A percentile compares a stretch with the other conserved stretches of the same genome.
phyloP scores from a whole-genome alignment of 2,329 filamentous ascomycete species.

The Ophiostoma tasmaniense region DNA sequence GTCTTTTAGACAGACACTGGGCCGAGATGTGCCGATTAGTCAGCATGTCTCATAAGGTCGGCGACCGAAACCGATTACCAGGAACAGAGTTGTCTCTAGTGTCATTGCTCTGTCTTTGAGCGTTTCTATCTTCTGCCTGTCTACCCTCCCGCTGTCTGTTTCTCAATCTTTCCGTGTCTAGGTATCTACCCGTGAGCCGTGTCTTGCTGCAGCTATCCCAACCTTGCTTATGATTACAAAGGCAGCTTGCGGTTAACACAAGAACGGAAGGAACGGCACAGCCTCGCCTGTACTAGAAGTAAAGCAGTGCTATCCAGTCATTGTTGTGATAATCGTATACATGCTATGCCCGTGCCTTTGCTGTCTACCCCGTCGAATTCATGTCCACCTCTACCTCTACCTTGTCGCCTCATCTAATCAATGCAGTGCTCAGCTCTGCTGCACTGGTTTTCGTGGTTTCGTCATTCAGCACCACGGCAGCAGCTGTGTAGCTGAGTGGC shows the following conservation, averaged over 20 bases:
- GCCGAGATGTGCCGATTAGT: neutral
- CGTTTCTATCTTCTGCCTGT: neutral
- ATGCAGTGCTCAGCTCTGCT: neutral
- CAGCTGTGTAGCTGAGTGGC: slow-evolving; percentile 1
- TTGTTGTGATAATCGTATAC: neutral
- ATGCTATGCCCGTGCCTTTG: neutral
- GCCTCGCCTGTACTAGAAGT: neutral
- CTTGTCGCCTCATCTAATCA: too few relatives aligned
- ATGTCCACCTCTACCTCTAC: too few relatives aligned
- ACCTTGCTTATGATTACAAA: neutral
- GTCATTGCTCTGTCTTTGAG: neutral
- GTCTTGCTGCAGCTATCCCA: neutral
- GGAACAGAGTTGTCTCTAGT: neutral
- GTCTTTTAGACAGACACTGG: too few relatives aligned
- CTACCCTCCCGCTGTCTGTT: neutral
- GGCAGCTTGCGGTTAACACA: too few relatives aligned
- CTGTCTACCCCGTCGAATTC: neutral
- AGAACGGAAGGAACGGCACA: neutral
- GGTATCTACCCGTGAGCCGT: neutral
- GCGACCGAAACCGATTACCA: neutral
- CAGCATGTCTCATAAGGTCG: neutral
- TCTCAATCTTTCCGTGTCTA: neutral
- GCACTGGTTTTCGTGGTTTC: slow-evolving; percentile 5
- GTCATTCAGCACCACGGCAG: neutral
- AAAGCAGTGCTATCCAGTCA: neutral